These are phyloP conservation scores for Amanita fuliginea DNA, from an alignment of 768 basidiomycete genomes.

Conservation along the genomic window DNA sequence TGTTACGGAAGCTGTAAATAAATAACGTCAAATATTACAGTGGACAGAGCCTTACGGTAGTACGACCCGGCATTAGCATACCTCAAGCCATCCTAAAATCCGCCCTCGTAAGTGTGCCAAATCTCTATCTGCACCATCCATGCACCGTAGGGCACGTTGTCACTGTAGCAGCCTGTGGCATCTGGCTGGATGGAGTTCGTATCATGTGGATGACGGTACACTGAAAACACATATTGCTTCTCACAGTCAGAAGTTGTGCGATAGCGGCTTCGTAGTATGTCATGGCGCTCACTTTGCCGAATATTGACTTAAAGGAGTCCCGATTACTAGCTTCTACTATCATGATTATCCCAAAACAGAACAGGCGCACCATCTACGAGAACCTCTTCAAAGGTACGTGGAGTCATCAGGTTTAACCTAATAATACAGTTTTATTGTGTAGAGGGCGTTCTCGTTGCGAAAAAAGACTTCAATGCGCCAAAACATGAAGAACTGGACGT, in stretches of 20 bases:
- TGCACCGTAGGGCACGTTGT: constrained; percentile 11
- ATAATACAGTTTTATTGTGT: not conserved
- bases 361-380: constrained; percentile 95
- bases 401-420: not conserved
- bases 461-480: constrained; percentile 97
- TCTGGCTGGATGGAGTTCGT: constrained; percentile 26
- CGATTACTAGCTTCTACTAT: constrained; percentile 28
- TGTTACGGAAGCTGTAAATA: not conserved
- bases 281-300: not conserved
- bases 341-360: constrained; percentile 97
- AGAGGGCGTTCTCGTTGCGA: constrained; percentile 99
- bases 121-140: constrained; percentile 7
- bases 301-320: constrained; percentile 2
- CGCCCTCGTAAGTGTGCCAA: constrained; percentile 26
- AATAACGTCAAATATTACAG: not conserved
- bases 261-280: constrained; percentile 28
- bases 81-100: constrained; percentile 26
- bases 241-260: constrained; percentile 29
- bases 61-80: constrained; percentile 24
- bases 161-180: constrained; percentile 15
- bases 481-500: constrained; percentile 88
- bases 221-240: constrained; percentile 12
- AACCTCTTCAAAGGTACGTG: constrained; percentile 96
- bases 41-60: constrained; percentile 5
- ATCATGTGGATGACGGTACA: constrained; percentile 23